A percentile compares a stretch with the other conserved stretches of the same genome.
These are phyloP conservation scores for Trichoderma orchidacearum DNA, from an alignment of 495 filamentous ascomycete species.

Conservation along the genomic window DNA sequence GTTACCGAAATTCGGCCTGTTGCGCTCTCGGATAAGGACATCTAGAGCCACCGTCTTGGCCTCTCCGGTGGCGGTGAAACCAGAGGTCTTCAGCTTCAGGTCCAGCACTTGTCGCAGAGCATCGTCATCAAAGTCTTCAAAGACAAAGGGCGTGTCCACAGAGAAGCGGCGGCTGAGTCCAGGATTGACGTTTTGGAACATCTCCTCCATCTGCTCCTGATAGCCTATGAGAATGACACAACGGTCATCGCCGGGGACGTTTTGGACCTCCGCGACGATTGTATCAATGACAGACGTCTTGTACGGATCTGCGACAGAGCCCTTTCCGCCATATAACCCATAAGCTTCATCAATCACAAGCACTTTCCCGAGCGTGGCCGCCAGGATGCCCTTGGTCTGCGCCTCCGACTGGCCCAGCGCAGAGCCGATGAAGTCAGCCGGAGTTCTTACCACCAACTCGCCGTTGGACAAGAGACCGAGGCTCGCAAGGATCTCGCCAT, in stretches of 20 bases:
- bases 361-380: conserved; percentile 52
- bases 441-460: conserved; percentile 56
- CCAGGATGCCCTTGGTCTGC: conserved; percentile 59
- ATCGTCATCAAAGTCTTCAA: conserved; percentile 52
- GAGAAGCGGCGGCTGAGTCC: conserved; percentile 60
- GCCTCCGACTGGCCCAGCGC: conserved; percentile 53
- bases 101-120: conserved; percentile 46
- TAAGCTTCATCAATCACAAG: conserved; percentile 72
- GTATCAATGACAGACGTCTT: conserved; percentile 60
- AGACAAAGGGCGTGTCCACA: conserved; percentile 47
- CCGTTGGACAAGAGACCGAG: conserved; percentile 47
- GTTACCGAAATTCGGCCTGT: conserved; percentile 47
- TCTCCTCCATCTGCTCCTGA: conserved; percentile 57
- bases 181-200: conserved; percentile 74
- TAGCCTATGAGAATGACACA: conserved; percentile 71
- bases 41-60: conserved; percentile 34
- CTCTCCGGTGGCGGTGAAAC: conserved; percentile 25
- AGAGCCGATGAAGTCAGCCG: conserved; percentile 56
- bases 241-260: conserved; percentile 59
- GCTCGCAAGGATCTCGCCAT: conserved; percentile 49
- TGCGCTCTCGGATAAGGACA: conserved; percentile 35
- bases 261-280: conserved; percentile 75
- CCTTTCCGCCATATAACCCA: conserved; percentile 24
- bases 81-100: conserved; percentile 37
- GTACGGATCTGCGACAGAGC: conserved; percentile 32